Evolutionary conservation across 2,329 filamentous ascomycete species (phyloP), one percentile per base, ranked within the genome.

Genomic region (Botrytis tulipae): DNA sequence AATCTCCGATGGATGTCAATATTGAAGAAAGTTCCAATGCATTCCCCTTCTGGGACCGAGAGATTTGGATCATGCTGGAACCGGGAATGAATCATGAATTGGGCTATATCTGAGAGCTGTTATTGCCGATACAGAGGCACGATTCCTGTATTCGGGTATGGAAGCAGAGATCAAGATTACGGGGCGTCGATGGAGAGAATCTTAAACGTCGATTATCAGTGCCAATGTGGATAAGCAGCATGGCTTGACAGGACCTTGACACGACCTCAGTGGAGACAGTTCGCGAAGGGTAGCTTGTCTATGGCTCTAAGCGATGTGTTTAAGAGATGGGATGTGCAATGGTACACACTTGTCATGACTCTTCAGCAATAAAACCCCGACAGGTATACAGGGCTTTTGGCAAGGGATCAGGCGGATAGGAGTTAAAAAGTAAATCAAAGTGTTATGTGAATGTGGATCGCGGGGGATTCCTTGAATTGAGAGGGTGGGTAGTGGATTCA

Each of bases 401-500:
- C 37, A 69, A 57, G 66, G 66, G n/a, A 57, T 54, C n/a, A 37
- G 16, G 35, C 25, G n/a, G 66, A 57, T 57, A 57, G 35, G 66
- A 68, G 35, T 18, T 18, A 37, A 68, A 54, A 68, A 32, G 35
- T 25, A 57, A 57, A 57, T 57, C 48, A 57, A 68, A 42, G 18
- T 29, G 14, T 25, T 42, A 16, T 54, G 35, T 57, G 22, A 16
- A 42, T 42, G 66, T 69, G 66, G 66, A 57, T 69, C 37, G 66
- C 37, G 66, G 48, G 48, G 48, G 6, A 16, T 57, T 57, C 18
- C 48, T 37, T 57, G 48, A 57, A 69, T 69, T 69, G 37, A 12
- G 66, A 57, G 48, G 66, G n/a, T 69, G n/a, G 35, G 20, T 20
- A 57, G 66, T 69, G 66, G 66, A 69, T 42, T 69, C 48, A 57